These are phyloP conservation scores for Zygnema circumcarinatum DNA, from an alignment of 139 green algal genomes.

Conservation along the genomic window DNA sequence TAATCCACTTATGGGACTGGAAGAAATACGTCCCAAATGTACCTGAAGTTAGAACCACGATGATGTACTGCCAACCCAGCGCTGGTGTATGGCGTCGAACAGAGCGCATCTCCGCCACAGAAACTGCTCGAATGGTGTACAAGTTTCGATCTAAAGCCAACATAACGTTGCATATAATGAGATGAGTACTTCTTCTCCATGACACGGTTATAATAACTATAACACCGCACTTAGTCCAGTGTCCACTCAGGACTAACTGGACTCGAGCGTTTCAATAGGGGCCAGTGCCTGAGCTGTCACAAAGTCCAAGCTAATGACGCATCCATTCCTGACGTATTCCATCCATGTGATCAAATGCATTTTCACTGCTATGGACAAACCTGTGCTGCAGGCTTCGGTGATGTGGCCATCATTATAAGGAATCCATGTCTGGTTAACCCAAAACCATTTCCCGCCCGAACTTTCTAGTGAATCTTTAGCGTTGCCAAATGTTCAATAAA, in stretches of 20 bases:
- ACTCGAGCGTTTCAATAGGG: not conserved
- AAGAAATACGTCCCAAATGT: too few species aligned
- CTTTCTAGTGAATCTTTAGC: too few species aligned
- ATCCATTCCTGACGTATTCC: too few species aligned
- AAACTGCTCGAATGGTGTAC: conserved; percentile 81
- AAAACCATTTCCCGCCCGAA: too few species aligned
- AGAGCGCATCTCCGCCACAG: conserved; percentile 79
- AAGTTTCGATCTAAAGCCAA: conserved; percentile 56
- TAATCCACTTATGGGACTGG: too few species aligned
- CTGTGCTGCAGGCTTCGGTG: too few species aligned
- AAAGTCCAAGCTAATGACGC: too few species aligned
- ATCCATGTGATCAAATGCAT: too few species aligned
- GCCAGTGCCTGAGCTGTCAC: too few species aligned
- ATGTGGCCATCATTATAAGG: conserved; percentile 38
- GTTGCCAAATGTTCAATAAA: too few species aligned
- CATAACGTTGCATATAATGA: not conserved
- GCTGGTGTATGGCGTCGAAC: conserved; percentile 74
- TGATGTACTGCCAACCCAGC: conserved; percentile 76
- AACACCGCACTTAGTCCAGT: not conserved
- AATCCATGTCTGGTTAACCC: conserved; percentile 59
- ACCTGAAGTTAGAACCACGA: conserved; percentile 72
- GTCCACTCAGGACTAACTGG: not conserved
- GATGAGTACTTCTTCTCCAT: not conserved
- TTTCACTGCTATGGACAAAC: too few species aligned
- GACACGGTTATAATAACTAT: not conserved